These are phyloP conservation scores for Chamaenerion angustifolium DNA, from an alignment of 345 rosid genomes.

Conservation along the genomic window DNA sequence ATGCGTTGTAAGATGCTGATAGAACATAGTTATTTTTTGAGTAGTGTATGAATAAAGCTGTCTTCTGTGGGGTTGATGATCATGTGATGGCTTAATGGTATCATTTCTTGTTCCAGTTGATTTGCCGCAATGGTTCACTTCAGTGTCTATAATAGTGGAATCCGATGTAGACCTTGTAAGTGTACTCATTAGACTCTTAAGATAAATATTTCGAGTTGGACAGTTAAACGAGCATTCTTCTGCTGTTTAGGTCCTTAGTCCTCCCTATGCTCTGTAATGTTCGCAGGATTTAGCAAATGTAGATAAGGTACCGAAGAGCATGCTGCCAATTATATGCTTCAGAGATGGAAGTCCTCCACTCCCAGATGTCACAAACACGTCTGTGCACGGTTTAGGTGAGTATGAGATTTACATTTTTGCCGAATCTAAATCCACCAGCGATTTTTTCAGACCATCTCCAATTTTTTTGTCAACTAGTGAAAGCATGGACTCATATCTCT, in stretches of 20 bases:
- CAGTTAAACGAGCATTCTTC: constrained; percentile 4
- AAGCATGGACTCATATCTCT: not conserved
- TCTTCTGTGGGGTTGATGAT: too few species aligned
- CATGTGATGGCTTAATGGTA: constrained; percentile 1
- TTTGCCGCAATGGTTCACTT: constrained; percentile 88
- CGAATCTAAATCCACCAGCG: not conserved
- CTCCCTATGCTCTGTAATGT: constrained; percentile 9
- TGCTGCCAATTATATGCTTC: constrained; percentile 64
- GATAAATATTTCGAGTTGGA: not conserved
- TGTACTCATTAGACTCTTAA: constrained; percentile 10
- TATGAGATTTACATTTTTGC: not conserved
- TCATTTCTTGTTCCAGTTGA: constrained; percentile 44
- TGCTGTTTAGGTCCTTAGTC: not conserved
- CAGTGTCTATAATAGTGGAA: constrained; percentile 51
- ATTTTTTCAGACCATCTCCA: not conserved
- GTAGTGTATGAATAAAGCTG: too few species aligned
- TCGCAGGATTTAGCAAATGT: constrained; percentile 35
- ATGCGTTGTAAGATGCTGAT: too few species aligned
- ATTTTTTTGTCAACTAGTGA: not conserved
- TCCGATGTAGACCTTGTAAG: constrained; percentile 84
- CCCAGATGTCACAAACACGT: constrained; percentile 49
- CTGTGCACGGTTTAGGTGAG: constrained; percentile 47
- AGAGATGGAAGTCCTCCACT: constrained; percentile 94
- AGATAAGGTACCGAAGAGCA: constrained; percentile 32
- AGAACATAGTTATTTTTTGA: too few species aligned